Base-by-base conservation (phyloP, 805 yeast genomes). In the Candida taoyuanica region DNA sequence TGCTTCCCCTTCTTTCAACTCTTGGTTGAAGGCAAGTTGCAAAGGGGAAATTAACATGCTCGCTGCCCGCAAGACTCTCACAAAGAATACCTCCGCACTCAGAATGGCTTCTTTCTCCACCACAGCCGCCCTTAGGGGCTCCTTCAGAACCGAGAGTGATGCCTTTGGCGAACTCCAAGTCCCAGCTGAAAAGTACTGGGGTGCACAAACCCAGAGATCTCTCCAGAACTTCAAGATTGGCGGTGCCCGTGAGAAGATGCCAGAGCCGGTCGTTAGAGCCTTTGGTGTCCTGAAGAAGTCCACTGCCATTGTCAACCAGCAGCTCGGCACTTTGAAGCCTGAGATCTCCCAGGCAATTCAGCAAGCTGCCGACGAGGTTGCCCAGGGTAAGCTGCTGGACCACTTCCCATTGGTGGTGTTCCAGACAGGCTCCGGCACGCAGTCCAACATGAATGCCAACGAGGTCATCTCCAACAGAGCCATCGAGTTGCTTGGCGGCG, bases 371-470 rank as follows among this genome's bases (percentile, higher is more conserved):
- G 83, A 88, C 53, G 98, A 93, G 65, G 98, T 93, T 28, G 73
- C 85, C 34, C 86, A 82, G 53, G 98, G 98, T 49, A 85, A 87
- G 64, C 76, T 93, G 60, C 74, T 78, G 47, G 95, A 84, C 56
- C 96, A 93, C 66, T 93, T 93, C 81, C 98, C 98, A 42, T 73
- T 93, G 63, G 98, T 93, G 42, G 97, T 93, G 26, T 93, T 88
- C 84, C 98, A 93, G 72, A 93, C 98, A 44, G 98, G 98, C 43
- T 85, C 96, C 23, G 98, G 98, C 63, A 93, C 98, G 42, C 98
- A 93, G 69, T 82, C 95, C 47, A 93, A 93, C 74, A 93, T 93
- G 98, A 91, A 93, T 66, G 96, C 98, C 60, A 93, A 93, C 65
- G 98, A 93, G 72, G 98, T 93, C 52, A 93, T 93, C 58, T 86